Percentiles rank a stretch among this genome's conserved stretches.
Evolutionary conservation across 768 basidiomycete genomes (phyloP).

Genomic region (Russula emetica): DNA sequence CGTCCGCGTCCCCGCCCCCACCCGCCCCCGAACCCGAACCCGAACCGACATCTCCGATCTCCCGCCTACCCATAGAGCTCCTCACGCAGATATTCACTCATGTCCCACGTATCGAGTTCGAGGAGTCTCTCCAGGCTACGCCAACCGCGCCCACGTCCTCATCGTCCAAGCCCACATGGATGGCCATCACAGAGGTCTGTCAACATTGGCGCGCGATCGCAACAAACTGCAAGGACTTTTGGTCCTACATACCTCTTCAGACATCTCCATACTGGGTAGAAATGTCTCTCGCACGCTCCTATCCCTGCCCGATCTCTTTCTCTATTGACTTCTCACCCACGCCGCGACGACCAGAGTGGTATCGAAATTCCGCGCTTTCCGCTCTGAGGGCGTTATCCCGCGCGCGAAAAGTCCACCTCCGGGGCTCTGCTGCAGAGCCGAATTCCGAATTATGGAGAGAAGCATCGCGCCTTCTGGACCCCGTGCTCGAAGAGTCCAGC

Average conservation of each 20-base stretch:
- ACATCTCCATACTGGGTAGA: conserved; percentile 9
- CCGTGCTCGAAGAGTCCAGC: conserved; percentile 1
- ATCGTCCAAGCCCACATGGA: neutral
- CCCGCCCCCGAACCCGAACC: too few species aligned
- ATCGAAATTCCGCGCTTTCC: neutral
- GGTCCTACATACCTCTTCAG: conserved; percentile 13
- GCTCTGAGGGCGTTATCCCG: conserved; percentile 9
- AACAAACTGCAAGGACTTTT: conserved; percentile 9
- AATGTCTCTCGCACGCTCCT: conserved; percentile 2
- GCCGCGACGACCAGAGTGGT: neutral
- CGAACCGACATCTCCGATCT: conserved; percentile 2
- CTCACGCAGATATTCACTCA: conserved; percentile 15
- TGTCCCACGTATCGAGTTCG: conserved; percentile 16
- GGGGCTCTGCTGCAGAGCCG: neutral
- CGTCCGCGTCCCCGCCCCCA: too few species aligned
- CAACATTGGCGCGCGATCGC: conserved; percentile 4
- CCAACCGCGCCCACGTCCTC: too few species aligned
- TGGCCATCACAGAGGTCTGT: conserved; percentile 8
- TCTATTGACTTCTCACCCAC: neutral
- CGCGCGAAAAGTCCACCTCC: conserved; percentile 9
- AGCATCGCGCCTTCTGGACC: neutral
- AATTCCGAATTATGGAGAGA: neutral
- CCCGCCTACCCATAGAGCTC: conserved; percentile 10
- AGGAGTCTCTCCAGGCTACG: conserved; percentile 1
- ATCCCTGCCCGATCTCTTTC: conserved; percentile 10